Evolutionary conservation across 306 rosid species (phyloP), one percentile per base, ranked within the genome.

Genomic region (Fragaria iinumae): DNA sequence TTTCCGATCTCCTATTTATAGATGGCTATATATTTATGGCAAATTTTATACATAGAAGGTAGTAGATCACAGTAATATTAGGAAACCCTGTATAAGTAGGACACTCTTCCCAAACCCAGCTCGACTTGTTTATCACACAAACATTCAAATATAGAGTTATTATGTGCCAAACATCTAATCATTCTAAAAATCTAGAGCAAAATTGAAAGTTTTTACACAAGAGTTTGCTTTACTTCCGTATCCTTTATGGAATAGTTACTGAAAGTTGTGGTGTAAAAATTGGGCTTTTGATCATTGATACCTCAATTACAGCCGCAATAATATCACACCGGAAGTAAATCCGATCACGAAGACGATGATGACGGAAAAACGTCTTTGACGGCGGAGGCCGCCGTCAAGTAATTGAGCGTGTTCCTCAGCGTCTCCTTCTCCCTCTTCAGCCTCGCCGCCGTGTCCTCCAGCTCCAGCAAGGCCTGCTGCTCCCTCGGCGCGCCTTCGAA

Each of bases 401-500:
- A 96, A 32, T 92, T 92, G 17, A 96, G 98, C 20, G 97, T 96
- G 84, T 96, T 96, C 78, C 87, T 86, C 75, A 96, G 78, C 0
- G 98, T 96, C 81, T 96, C 98, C 88, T 91, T 92, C 94, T 96
- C 99, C 80, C 97, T 87, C 86, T 71, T 82, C 80, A 96, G 74
- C 81, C 98, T 78, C 17, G 96, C 86, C 10, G 88, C 94, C 17
- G 99, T 91, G 74, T 96, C 98, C 84, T 89, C 99, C 88, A 96
- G 79, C 79, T 96, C 99, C 17, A 96, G 96, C 78, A 96, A 76
- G 10, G 99, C 97, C 56, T 96, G 99, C 80, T 96, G 98, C 87
- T 96, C 99, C 73, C 97, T 87, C 1, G 99, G 99, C 8, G 99
- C 99, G 0, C 99, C 99, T 69, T 96, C 99, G 63, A 96, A 96